These are phyloP conservation scores for Calonectria leucothoes DNA, from an alignment of 2,329 filamentous ascomycete species.

Conservation along the genomic window DNA sequence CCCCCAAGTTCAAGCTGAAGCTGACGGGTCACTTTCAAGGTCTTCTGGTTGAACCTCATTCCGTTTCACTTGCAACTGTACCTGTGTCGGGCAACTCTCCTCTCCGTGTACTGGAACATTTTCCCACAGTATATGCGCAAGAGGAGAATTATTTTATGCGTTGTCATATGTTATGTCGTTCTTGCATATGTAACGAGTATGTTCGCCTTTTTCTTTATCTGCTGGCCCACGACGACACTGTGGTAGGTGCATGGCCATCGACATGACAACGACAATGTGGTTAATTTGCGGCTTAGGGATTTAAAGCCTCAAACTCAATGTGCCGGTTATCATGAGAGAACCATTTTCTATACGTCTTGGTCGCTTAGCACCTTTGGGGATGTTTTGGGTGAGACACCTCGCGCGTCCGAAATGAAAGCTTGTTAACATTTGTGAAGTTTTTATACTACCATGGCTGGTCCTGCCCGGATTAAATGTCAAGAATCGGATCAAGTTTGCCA, in stretches of 20 bases:
- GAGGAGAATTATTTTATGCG: not conserved
- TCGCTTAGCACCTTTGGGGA: not conserved
- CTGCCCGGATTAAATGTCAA: not conserved
- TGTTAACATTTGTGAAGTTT: not conserved
- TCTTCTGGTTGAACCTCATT: not conserved
- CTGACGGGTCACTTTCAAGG: not conserved
- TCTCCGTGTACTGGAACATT: not conserved
- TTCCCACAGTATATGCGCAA: not conserved
- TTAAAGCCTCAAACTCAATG: not conserved
- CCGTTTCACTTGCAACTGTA: not conserved
- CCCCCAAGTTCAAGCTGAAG: too few relatives aligned
- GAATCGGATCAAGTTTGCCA: not conserved
- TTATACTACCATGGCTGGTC: not conserved
- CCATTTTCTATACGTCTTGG: not conserved
- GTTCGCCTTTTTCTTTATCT: not conserved
- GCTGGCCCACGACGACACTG: not conserved
- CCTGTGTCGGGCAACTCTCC: not conserved
- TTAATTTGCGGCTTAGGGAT: not conserved
- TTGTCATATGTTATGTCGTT: not conserved
- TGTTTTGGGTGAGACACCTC: not conserved
- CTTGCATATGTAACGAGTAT: not conserved
- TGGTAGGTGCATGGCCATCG: not conserved
- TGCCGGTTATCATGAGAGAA: not conserved
- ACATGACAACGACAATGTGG: too few relatives aligned
- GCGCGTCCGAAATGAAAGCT: too few relatives aligned